Conservation (phyloP, 768 basidiomycete genomes). For the Cytidiella melzeri region DNA sequence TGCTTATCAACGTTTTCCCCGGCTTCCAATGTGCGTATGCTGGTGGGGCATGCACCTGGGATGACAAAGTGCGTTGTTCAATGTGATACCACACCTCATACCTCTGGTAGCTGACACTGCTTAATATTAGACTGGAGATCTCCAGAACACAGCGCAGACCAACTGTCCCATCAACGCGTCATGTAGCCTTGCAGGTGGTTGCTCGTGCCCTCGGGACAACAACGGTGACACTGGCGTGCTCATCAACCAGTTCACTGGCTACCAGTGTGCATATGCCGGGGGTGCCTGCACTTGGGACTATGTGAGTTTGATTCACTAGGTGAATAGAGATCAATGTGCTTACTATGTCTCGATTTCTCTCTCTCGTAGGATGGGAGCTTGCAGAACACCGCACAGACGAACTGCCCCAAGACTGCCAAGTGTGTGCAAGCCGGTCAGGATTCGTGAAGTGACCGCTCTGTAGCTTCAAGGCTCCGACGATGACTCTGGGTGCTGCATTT, state of each 20-base stretch:
- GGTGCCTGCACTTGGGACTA: conserved; percentile 19
- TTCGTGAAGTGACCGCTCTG: too few species aligned
- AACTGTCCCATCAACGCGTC: conserved; percentile 15
- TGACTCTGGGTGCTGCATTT: too few species aligned
- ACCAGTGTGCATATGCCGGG: conserved; percentile 17
- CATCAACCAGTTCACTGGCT: conserved; percentile 21
- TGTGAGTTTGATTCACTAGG: conserved; percentile 13
- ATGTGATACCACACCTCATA: background rate
- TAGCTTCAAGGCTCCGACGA: too few species aligned
- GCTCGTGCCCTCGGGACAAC: conserved; percentile 15
- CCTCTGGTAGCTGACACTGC: background rate
- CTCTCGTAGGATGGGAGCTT: conserved; percentile 10
- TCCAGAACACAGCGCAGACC: conserved; percentile 15
- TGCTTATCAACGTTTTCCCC: conserved; percentile 19
- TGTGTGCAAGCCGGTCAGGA: conserved; percentile 12
- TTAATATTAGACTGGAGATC: conserved; percentile 9
- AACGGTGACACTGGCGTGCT: conserved; percentile 15
- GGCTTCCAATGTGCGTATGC: conserved; percentile 18
- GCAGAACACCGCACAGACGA: conserved; percentile 15
- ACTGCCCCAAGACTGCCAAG: conserved; percentile 12
- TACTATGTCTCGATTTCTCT: background rate
- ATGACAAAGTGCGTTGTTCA: conserved; percentile 12
- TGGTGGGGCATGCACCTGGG: conserved; percentile 17
- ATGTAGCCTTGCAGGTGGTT: conserved; percentile 10
- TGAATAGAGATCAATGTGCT: too few species aligned